A percentile compares a stretch with the other conserved stretches of the same genome.
phyloP scores from a whole-genome alignment of 148 eudicot genomes.

The Rhododendron henanense region DNA sequence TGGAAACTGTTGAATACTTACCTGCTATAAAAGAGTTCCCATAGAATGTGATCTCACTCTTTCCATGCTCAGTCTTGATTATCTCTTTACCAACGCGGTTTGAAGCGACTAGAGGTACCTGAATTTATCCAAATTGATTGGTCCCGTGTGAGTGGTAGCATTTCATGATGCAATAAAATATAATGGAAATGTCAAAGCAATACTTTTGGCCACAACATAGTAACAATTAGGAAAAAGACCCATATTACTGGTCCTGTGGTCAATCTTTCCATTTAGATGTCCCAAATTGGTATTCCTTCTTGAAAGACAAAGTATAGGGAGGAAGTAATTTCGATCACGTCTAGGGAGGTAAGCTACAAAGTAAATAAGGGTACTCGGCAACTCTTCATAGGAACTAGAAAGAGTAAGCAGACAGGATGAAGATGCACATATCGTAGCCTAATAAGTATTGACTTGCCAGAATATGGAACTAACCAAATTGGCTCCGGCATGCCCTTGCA shows the following conservation, averaged over 20 bases:
- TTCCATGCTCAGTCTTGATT: conserved; percentile 86
- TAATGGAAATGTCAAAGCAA: neutral
- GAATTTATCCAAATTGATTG: conserved; percentile 15
- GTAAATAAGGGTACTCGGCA: neutral
- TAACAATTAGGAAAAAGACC: neutral
- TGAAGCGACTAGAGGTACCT: conserved; percentile 98
- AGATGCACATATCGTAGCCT: neutral
- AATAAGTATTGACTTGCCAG: neutral
- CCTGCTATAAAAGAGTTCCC: conserved; percentile 98
- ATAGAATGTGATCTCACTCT: conserved; percentile 92
- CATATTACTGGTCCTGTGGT: neutral
- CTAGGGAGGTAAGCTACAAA: neutral
- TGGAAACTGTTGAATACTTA: conserved; percentile 13
- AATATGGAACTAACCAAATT: conserved; percentile 55
- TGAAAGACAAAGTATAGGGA: neutral
- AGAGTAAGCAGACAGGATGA: conserved; percentile 1
- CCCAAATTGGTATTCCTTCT: neutral
- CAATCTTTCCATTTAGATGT: neutral
- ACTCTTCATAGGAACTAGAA: neutral
- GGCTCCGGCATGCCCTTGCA: conserved; percentile 99
- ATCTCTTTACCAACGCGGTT: conserved; percentile 90
- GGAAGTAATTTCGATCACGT: neutral
- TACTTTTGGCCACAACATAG: neutral
- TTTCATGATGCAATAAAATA: conserved; percentile 5
- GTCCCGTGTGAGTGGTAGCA: neutral